A percentile compares a stretch with the other conserved stretches of the same genome.
phyloP scores from a whole-genome alignment of 768 basidiomycete species.

The Candolleomyces aberdarensis region DNA sequence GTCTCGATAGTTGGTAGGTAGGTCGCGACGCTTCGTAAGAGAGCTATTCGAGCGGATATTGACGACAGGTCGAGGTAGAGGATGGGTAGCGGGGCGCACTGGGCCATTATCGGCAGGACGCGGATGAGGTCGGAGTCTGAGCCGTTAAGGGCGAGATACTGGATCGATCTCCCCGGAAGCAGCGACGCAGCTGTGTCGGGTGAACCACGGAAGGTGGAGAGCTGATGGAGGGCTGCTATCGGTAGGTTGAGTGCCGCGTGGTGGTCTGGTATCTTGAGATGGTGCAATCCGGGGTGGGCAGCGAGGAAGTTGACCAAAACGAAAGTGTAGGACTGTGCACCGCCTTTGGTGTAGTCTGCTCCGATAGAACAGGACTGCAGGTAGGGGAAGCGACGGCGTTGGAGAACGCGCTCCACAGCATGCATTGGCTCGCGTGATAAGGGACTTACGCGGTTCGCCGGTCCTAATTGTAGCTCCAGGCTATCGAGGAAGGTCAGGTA shows the following conservation, averaged over 20 bases:
- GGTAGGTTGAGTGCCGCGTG: slow-evolving; percentile 38
- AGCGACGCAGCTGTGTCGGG: slow-evolving; percentile 56
- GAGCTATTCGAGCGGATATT: slow-evolving; percentile 54
- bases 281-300: slow-evolving; percentile 37
- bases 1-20: slow-evolving; percentile 48
- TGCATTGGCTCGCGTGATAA: slow-evolving; percentile 27
- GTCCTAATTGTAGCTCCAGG: slow-evolving; percentile 52
- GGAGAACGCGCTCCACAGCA: slow-evolving; percentile 45
- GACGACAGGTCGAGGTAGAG: slow-evolving; percentile 56
- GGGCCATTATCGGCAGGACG: slow-evolving; percentile 43
- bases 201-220: slow-evolving; percentile 58
- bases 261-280: slow-evolving; percentile 47
- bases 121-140: slow-evolving; percentile 53
- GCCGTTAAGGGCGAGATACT: slow-evolving; percentile 52
- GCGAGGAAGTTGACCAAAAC: slow-evolving; percentile 42
- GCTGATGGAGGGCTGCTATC: slow-evolving; percentile 41
- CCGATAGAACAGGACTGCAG: slow-evolving; percentile 41
- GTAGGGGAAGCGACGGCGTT: slow-evolving; percentile 35
- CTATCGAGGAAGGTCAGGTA: slow-evolving; percentile 43
- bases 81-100: slow-evolving; percentile 44
- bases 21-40: slow-evolving; percentile 53
- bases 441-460: slow-evolving; percentile 33
- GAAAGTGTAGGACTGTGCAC: slow-evolving; percentile 35
- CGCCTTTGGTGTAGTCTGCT: slow-evolving; percentile 42
- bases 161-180: slow-evolving; percentile 61